Evolutionary conservation across 2,329 filamentous ascomycete genomes (phyloP).

Genomic region (Aspergillus fischeri): DNA sequence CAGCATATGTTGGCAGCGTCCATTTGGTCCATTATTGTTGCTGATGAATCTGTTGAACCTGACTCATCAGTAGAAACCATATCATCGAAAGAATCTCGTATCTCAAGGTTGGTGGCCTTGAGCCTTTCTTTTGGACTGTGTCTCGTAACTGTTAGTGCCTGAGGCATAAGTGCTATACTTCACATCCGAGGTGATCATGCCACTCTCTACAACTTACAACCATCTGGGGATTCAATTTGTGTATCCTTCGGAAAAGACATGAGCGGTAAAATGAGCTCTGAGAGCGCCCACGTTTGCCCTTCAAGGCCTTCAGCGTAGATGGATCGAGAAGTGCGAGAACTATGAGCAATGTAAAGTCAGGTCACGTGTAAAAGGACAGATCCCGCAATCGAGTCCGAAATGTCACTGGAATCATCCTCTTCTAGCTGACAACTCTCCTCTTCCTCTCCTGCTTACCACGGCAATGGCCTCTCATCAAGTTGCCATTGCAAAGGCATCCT

Average conservation of each 20-base stretch:
- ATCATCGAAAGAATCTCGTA: not conserved
- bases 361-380: not conserved
- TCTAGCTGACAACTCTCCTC: not conserved
- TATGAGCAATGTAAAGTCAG: not conserved
- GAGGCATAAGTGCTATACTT: not conserved
- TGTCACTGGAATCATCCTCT: not conserved
- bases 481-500: constrained; percentile 74
- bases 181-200: not conserved
- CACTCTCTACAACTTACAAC: not conserved
- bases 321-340: not conserved
- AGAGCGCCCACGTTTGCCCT: too few relatives aligned
- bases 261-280: too few relatives aligned
- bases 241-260: too few relatives aligned
- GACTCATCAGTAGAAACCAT: not conserved
- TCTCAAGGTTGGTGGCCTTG: too few relatives aligned
- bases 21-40: not conserved
- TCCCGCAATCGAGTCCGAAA: not conserved
- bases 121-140: not conserved
- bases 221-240: not conserved
- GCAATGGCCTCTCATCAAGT: constrained; percentile 65
- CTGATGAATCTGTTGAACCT: not conserved
- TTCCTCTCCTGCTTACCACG: not conserved
- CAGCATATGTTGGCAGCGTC: not conserved
- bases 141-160: not conserved
- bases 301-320: not conserved